Conservation (phyloP, 257 asterid species). For the Solanum dulcamara region DNA sequence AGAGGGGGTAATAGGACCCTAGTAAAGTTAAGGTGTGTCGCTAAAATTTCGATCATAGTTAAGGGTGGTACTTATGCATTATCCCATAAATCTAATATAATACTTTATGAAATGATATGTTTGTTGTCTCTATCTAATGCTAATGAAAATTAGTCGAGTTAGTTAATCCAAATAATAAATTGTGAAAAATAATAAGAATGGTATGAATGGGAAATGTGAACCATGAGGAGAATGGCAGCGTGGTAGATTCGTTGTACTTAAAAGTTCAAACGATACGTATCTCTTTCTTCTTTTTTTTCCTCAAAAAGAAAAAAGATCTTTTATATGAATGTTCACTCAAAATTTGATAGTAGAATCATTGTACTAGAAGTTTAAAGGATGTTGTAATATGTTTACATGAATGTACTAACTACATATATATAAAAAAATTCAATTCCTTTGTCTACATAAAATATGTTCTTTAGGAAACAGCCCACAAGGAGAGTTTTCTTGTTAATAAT, state of each 20-base stretch:
- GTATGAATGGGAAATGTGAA: not conserved
- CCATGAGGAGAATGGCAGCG: not conserved
- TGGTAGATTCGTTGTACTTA: not conserved
- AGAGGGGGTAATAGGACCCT: too few relatives aligned
- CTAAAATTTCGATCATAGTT: too few relatives aligned
- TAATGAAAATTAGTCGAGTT: not conserved
- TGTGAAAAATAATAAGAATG: not conserved
- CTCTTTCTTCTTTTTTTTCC: not conserved
- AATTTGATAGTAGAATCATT: not conserved
- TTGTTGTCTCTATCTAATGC: fast-evolving
- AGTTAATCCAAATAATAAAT: not conserved
- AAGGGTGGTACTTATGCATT: too few relatives aligned
- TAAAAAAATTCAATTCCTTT: not conserved
- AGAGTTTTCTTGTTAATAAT: not conserved
- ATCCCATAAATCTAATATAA: too few relatives aligned
- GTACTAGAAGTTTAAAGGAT: not conserved
- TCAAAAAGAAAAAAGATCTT: not conserved
- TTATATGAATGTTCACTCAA: not conserved
- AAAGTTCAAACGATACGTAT: not conserved
- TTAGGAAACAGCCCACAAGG: not conserved
- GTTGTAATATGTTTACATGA: not conserved
- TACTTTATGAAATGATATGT: not conserved
- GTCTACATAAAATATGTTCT: not conserved
- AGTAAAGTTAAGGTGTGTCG: too few relatives aligned
- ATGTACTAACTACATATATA: not conserved